phyloP scores from a whole-genome alignment of 257 asterid genomes.

The Osmanthus fragrans region DNA sequence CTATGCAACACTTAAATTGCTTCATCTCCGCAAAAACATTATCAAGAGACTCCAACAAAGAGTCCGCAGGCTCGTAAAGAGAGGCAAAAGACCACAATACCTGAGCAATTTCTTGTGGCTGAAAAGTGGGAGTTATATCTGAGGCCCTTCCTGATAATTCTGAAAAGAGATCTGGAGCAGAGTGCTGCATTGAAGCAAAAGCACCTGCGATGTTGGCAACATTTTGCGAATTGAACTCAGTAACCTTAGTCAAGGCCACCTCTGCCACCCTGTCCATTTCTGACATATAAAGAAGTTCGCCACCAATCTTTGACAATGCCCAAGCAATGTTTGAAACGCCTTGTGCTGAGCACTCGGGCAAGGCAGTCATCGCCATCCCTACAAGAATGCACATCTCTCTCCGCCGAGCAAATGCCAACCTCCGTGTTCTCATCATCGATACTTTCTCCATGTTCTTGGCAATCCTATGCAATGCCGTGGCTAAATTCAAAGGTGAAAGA shows the following conservation, averaged over 20 bases:
- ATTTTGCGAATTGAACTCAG: conserved; percentile 82
- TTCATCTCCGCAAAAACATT: conserved; percentile 35
- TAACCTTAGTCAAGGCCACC: conserved; percentile 69
- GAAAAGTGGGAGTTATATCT: conserved; percentile 56
- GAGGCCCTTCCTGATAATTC: conserved; percentile 69
- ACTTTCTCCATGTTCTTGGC: conserved; percentile 98
- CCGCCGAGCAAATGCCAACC: conserved; percentile 81
- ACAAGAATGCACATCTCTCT: conserved; percentile 94
- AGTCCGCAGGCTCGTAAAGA: conserved; percentile 65
- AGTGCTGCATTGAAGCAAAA: conserved; percentile 93
- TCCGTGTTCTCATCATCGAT: conserved; percentile 57
- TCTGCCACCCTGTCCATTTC: conserved; percentile 97
- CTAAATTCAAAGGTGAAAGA: conserved; percentile 81
- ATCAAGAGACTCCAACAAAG: conserved; percentile 74
- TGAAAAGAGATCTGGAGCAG: conserved; percentile 75
- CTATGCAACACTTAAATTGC: conserved; percentile 44
- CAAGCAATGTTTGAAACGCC: conserved; percentile 91
- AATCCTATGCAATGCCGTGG: conserved; percentile 88
- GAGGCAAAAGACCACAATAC: conserved; percentile 96
- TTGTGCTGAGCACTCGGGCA: conserved; percentile 91
- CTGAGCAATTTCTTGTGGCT: conserved; percentile 88
- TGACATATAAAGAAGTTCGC: conserved; percentile 87
- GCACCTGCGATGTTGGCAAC: conserved; percentile 95
- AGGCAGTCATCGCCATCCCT: conserved; percentile 82
- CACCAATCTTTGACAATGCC: conserved; percentile 94